Evolutionary conservation across 371 early-diverging fungal species (phyloP).

Genomic region (Mucor lusitanicus): DNA sequence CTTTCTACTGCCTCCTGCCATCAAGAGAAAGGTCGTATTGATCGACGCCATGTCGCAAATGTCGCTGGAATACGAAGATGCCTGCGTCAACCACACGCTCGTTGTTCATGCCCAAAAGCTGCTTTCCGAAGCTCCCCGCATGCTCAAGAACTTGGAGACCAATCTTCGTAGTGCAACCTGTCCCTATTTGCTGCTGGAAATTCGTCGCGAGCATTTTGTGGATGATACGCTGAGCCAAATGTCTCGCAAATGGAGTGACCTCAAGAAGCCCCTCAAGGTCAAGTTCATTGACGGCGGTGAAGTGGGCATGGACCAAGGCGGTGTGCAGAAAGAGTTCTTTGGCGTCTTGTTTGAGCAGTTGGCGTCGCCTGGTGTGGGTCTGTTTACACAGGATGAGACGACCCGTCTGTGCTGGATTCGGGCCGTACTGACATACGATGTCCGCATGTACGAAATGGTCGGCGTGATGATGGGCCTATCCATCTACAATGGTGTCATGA

Average conservation of each 20-base stretch:
- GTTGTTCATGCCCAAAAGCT: slow-evolving; percentile 70
- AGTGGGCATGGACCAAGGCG: slow-evolving; percentile 93
- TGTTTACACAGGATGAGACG: slow-evolving; percentile 67
- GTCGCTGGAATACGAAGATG: slow-evolving; percentile 82
- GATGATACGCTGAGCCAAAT: slow-evolving; percentile 73
- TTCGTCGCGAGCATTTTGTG: slow-evolving; percentile 70
- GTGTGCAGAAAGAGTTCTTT: slow-evolving; percentile 96
- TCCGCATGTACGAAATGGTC: slow-evolving; percentile 79
- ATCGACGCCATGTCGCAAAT: slow-evolving; percentile 85
- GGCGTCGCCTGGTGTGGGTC: slow-evolving; percentile 76
- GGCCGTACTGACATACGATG: slow-evolving; percentile 45
- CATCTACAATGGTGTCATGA: slow-evolving; percentile 89
- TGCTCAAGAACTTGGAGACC: slow-evolving; percentile 43
- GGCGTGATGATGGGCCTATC: slow-evolving; percentile 94
- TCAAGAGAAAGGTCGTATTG: slow-evolving; percentile 77
- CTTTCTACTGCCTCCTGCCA: slow-evolving; percentile 71
- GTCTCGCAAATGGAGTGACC: slow-evolving; percentile 48
- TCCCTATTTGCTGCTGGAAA: slow-evolving; percentile 81
- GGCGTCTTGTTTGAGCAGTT: slow-evolving; percentile 87
- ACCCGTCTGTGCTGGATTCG: slow-evolving; percentile 86
- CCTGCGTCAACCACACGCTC: slow-evolving; percentile 78
- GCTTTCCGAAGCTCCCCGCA: slow-evolving; percentile 54
- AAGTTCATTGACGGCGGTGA: slow-evolving; percentile 86
- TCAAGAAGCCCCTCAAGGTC: slow-evolving; percentile 84
- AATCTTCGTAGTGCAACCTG: slow-evolving; percentile 56